phyloP scores from a whole-genome alignment of 2,329 filamentous ascomycete species.

The Coniochaeta sp. region DNA sequence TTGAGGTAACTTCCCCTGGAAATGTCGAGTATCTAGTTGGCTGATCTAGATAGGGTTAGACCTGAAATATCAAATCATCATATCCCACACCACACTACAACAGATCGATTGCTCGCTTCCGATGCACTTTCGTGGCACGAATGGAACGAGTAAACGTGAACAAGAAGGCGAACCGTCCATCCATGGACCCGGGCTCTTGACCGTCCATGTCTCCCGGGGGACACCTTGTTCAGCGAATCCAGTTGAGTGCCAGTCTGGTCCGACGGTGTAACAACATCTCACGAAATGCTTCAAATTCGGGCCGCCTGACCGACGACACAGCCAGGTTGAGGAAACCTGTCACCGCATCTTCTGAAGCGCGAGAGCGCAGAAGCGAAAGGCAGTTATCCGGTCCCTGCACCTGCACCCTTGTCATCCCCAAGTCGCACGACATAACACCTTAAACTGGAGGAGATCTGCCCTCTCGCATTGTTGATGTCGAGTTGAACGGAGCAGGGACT shows the following conservation, averaged over 20 bases:
- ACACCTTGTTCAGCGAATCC: background rate
- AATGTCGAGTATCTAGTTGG: no score
- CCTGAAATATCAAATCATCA: no score
- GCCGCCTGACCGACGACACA: background rate
- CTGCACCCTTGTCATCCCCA: no score
- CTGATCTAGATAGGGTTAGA: no score
- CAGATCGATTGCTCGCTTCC: background rate
- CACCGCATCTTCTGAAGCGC: slow-evolving; percentile 1
- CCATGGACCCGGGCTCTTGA: background rate
- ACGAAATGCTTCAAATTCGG: background rate
- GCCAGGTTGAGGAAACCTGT: background rate
- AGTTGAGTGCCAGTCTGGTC: background rate
- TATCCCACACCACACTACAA: no score
- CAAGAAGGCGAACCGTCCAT: background rate
- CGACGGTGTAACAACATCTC: background rate
- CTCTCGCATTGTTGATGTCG: background rate
- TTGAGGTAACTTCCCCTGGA: background rate
- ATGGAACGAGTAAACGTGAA: background rate
- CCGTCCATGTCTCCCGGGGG: background rate
- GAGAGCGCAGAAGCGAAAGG: background rate
- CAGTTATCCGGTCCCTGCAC: background rate
- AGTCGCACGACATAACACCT: background rate
- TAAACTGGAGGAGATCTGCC: background rate
- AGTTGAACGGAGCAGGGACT: background rate
- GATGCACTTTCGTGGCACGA: background rate